Percentiles rank a stretch among this genome's conserved stretches.
These are phyloP conservation scores for Phaeotremella skinneri DNA, from an alignment of 768 basidiomycete species.

Conservation along the genomic window DNA sequence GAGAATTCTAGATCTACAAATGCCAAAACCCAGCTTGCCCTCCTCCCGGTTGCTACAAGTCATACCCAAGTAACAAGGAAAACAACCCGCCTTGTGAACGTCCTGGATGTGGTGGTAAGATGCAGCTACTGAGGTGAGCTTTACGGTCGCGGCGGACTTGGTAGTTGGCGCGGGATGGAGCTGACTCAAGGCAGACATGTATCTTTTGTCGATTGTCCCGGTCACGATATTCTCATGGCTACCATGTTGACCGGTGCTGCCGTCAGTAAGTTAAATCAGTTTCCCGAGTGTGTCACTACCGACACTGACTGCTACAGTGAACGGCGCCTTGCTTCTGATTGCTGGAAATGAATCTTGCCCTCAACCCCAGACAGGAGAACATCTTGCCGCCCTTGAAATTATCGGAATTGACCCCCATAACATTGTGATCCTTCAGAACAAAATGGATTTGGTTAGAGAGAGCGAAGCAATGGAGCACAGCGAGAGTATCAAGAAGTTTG, in stretches of 20 bases:
- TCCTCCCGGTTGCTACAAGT: conserved; percentile 88
- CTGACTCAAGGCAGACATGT: conserved; percentile 62
- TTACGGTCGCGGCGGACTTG: background rate
- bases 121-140: conserved; percentile 76
- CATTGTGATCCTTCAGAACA: conserved; percentile 97
- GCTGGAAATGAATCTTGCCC: conserved; percentile 99
- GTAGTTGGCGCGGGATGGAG: background rate
- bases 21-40: conserved; percentile 92
- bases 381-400: conserved; percentile 97
- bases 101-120: conserved; percentile 81
- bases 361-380: conserved; percentile 97
- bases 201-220: conserved; percentile 92
- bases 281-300: background rate
- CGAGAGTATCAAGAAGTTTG: conserved; percentile 91
- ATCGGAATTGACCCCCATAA: conserved; percentile 85
- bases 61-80: conserved; percentile 91
- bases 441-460: conserved; percentile 97
- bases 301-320: conserved; percentile 57
- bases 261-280: conserved; percentile 59
- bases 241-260: conserved; percentile 99
- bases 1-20: conserved; percentile 77
- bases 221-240: conserved; percentile 99
- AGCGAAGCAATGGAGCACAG: conserved; percentile 90
- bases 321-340: conserved; percentile 90
- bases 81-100: conserved; percentile 89